Base-by-base conservation (phyloP, 176 grass and related monocot genomes). In the Triticum urartu region DNA sequence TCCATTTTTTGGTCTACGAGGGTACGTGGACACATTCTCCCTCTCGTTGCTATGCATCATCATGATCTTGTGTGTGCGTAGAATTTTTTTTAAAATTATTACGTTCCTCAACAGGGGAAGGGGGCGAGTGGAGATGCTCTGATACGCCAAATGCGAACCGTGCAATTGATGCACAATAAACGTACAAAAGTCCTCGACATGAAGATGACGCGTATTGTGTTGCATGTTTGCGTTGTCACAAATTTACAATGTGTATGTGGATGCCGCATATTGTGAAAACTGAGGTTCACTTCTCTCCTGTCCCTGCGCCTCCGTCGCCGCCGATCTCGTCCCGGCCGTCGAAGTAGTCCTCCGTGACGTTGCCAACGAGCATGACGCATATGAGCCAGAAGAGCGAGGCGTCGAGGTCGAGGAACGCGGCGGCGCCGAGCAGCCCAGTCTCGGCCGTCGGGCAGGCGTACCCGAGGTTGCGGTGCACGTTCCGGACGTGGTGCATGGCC, bases 331-430 rank as follows among this genome's bases (percentile, higher is more conserved):
- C 28, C 71, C 43, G 40, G 17, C 64, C 82, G 15, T 65, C 54
- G 18, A 88, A 79, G 34, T 91, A 75, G 67, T 98, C 95, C 18
- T 86, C 72, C 84, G 88, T 86, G 32, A 87, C 78, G 64, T 98
- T 98, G 25, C 54, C 7, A 17, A 6, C 42, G 8, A 98, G 85
- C 91, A 98, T 92, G 58, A 85, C 62, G 80, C 71, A 82, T 6
- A 83, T 34, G 10, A 95, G 36, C 95, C 91, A 98, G 40, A 98
- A 93, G 82, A 98, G 72, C 45, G 78, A 45, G 9, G 88, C 89
- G 80, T 95, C 78, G 5, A 98, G 90, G 65, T 89, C 64, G 25
- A 93, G 77, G 80, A 92, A 95, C 34, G 89, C 91, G 6, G 84
- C 68, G 12, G 89, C 91, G 12, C 89, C 88, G 56, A 95, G 75